These are phyloP conservation scores for Talaromyces ruber DNA, from an alignment of 495 filamentous ascomycete genomes.

Conservation along the genomic window DNA sequence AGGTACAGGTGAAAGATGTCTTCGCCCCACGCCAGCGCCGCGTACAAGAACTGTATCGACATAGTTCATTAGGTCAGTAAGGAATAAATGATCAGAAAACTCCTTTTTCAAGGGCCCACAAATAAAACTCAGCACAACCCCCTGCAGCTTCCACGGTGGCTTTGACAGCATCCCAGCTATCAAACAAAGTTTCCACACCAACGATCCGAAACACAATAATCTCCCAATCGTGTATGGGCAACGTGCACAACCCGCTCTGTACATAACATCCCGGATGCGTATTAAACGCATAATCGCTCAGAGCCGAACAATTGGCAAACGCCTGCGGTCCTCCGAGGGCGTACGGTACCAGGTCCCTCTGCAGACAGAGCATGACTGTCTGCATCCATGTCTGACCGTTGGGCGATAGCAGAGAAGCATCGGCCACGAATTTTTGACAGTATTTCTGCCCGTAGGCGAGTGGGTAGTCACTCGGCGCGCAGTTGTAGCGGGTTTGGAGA, in stretches of 20 bases:
- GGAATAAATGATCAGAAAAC: not conserved
- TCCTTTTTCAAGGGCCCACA: slow-evolving; percentile 12
- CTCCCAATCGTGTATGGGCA: slow-evolving; percentile 14
- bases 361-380: slow-evolving; percentile 16
- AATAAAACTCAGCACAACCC: slow-evolving; percentile 14
- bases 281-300: slow-evolving; percentile 13
- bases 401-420: not conserved
- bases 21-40: not conserved
- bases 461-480: slow-evolving; percentile 11
- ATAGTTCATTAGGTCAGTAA: not conserved
- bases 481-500: slow-evolving; percentile 10
- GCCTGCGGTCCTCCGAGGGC: slow-evolving; percentile 2
- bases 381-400: slow-evolving; percentile 14
- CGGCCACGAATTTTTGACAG: slow-evolving; percentile 11
- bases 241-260: slow-evolving; percentile 11
- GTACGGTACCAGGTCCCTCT: slow-evolving; percentile 10
- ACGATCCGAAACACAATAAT: slow-evolving; percentile 11
- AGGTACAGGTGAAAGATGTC: not conserved
- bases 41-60: not conserved
- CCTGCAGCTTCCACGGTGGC: slow-evolving; percentile 10
- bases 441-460: slow-evolving; percentile 15
- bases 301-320: slow-evolving; percentile 7
- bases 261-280: slow-evolving; percentile 18
- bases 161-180: slow-evolving; percentile 13
- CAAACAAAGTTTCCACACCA: slow-evolving; percentile 13